Base-by-base conservation (phyloP, 371 early-diverging fungal species). In the Catenaria anguillulae region DNA sequence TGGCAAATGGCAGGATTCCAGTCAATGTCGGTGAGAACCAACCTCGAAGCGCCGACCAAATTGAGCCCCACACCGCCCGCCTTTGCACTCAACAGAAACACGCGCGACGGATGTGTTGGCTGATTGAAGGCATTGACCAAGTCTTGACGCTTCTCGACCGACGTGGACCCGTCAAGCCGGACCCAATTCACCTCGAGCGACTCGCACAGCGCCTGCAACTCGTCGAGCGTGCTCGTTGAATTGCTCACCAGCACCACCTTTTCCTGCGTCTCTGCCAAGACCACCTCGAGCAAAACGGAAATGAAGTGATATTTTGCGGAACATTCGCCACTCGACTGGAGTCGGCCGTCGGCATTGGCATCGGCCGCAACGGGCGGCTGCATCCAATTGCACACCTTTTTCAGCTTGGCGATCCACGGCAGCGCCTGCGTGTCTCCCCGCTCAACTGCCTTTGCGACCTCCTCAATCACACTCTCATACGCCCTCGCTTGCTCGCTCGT, bases 221-320 rank as follows among this genome's bases (percentile, higher is more conserved):
- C 62, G 62, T 86, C 83, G n/a, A 86, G 68, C n/a, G 79, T 80
- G 54, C 75, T 68, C 15, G 75, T 74, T 63, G 75, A 85, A 64
- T 84, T 85, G 48, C 82, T 82, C 36, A 88, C 85, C 4, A 88
- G 65, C 2, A 88, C 84, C 0, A 86, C 81, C 63, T 82, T 80
- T 50, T 78, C 77, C 1, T 68, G 52, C n/a, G 76, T 75, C 45
- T 56, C 12, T 10, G 26, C 58, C 23, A 56, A 31, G n/a, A 56
- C 21, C 34, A 10, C 34, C 34, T 5, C 34, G n/a, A 33, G 19
- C 34, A 62, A 19, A 26, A 26, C 35, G 33, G n/a, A 21, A 24
- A 36, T 24, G n/a, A 54, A 13, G 26, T 31, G 26, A 17, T 4
- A 10, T 29, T 58, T 58, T 33, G 33, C 36, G 26, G 13, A 40